phyloP scores from a whole-genome alignment of 179 eudicot genomes.

The Amaranthus tricolor region DNA sequence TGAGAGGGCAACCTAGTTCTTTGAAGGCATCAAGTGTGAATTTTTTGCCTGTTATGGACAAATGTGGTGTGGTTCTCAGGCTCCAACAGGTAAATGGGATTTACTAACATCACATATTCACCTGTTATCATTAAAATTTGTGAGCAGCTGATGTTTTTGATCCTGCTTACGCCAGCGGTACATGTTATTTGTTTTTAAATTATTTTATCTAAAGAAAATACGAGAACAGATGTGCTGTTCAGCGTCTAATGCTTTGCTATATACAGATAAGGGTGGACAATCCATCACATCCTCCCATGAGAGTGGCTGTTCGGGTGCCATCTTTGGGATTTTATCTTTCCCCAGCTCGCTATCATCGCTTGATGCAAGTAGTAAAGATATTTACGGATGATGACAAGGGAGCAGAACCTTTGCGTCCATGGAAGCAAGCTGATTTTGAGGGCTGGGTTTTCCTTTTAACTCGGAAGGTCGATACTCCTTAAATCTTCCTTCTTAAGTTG shows the following conservation, averaged over 20 bases:
- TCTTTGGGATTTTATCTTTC: conserved; percentile 90
- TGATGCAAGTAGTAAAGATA: conserved; percentile 77
- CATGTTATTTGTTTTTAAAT: background rate
- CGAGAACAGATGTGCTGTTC: background rate
- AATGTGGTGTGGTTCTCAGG: conserved; percentile 81
- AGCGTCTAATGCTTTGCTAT: conserved; percentile 7
- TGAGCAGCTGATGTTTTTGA: background rate
- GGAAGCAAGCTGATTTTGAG: conserved; percentile 92
- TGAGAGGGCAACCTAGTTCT: conserved; percentile 35
- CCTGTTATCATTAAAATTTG: conserved; percentile 1
- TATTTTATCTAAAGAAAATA: background rate
- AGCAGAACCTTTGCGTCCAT: conserved; percentile 53
- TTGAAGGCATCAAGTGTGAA: conserved; percentile 36
- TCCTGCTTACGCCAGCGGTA: conserved; percentile 5
- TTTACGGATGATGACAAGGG: conserved; percentile 55
- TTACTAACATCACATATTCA: background rate
- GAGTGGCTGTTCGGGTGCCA: conserved; percentile 88
- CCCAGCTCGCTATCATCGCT: conserved; percentile 96
- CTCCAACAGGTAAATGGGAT: conserved; percentile 76
- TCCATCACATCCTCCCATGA: conserved; percentile 76
- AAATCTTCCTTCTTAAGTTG: background rate
- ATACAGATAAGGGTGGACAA: conserved; percentile 68
- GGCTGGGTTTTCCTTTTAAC: conserved; percentile 85
- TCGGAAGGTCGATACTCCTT: conserved; percentile 67
- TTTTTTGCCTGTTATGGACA: conserved; percentile 88